Conservation (phyloP, 306 rosid genomes). For the Sesbania bispinosa region DNA sequence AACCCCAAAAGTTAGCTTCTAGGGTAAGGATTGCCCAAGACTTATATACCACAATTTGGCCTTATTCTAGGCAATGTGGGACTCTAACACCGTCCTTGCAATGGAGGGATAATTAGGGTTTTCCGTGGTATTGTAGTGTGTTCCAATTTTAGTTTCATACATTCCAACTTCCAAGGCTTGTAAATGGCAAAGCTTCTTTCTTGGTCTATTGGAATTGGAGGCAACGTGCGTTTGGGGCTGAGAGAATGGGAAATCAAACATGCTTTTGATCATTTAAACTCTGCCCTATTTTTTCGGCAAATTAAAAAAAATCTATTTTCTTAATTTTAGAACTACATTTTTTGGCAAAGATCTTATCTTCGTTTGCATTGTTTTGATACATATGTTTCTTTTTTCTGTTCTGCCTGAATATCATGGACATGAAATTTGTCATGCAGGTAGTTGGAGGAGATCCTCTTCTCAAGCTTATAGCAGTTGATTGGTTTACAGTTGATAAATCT, state of each 20-base stretch:
- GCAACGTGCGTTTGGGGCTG: too few relatives aligned
- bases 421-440: constrained; percentile 43
- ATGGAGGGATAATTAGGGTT: background rate
- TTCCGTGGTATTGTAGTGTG: background rate
- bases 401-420: constrained; percentile 15
- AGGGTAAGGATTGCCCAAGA: too few relatives aligned
- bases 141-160: too few relatives aligned
- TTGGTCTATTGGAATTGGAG: too few relatives aligned
- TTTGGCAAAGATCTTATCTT: background rate
- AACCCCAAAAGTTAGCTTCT: too few relatives aligned
- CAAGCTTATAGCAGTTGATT: constrained; percentile 80
- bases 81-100: too few relatives aligned
- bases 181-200: too few relatives aligned
- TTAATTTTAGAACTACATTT: background rate
- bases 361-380: constrained; percentile 12
- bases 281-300: background rate
- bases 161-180: too few relatives aligned
- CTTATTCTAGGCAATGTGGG: too few relatives aligned
- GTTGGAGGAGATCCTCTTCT: constrained; percentile 96
- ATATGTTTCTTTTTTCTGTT: constrained; percentile 4
- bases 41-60: too few relatives aligned
- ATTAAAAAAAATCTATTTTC: background rate
- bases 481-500: constrained; percentile 68
- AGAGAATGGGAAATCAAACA: too few relatives aligned
- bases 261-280: constrained; percentile 27